phyloP scores from a whole-genome alignment of 495 filamentous ascomycete genomes.

The Penicillium tannophilum region DNA sequence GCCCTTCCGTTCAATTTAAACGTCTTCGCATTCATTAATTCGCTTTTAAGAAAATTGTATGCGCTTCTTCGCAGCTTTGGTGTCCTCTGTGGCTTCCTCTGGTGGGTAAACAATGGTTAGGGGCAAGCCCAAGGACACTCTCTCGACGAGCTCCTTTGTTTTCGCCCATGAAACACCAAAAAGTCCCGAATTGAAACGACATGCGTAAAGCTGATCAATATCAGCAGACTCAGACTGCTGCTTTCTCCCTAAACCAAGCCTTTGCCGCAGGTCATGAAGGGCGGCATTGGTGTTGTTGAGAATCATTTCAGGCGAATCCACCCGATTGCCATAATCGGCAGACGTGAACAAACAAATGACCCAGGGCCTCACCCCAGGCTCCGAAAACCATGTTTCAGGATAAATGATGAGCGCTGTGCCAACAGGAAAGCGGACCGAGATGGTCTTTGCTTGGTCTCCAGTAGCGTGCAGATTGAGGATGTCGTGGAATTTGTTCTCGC shows the following conservation, averaged over 20 bases:
- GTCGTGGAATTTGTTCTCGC: constrained; percentile 8
- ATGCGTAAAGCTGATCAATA: constrained; percentile 34
- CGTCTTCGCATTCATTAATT: no score
- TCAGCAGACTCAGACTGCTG: neutral
- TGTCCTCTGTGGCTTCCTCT: neutral
- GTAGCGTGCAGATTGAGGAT: constrained; percentile 10
- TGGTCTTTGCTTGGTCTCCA: neutral
- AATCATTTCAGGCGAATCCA: constrained; percentile 33
- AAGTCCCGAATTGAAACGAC: constrained; percentile 24
- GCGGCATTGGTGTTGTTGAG: constrained; percentile 42
- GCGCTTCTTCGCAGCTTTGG: neutral
- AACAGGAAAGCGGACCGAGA: constrained; percentile 16
- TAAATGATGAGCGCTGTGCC: constrained; percentile 51
- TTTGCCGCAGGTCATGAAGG: constrained; percentile 37
- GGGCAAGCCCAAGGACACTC: neutral
- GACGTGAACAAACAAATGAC: constrained; percentile 54
- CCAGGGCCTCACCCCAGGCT: constrained; percentile 35
- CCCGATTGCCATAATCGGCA: constrained; percentile 28
- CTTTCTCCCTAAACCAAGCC: constrained; percentile 24
- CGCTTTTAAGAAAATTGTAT: no score
- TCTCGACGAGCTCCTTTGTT: neutral
- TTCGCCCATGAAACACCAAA: constrained; percentile 6
- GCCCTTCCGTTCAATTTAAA: no score
- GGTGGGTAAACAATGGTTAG: constrained; percentile 4
- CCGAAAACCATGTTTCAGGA: constrained; percentile 33